These are phyloP conservation scores for Russula abietina DNA, from an alignment of 768 basidiomycete species.

Conservation along the genomic window DNA sequence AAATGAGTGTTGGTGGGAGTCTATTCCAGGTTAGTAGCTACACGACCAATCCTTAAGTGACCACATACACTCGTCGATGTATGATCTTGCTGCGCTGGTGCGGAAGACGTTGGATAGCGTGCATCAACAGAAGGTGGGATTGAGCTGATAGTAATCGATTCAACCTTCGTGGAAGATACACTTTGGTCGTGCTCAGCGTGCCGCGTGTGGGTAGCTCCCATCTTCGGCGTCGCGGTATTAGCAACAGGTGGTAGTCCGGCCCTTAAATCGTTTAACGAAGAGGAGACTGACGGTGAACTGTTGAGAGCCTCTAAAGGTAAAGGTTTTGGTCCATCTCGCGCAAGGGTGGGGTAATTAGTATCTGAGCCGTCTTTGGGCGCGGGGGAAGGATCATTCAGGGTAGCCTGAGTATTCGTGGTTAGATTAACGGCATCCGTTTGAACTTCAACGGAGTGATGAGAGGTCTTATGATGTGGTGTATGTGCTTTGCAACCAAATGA, in stretches of 20 bases:
- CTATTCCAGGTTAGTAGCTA: constrained; percentile 4
- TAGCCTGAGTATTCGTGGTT: constrained; percentile 14
- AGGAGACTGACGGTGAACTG: neutral
- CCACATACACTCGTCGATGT: constrained; percentile 12
- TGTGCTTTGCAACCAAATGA: constrained; percentile 8
- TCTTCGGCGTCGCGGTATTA: neutral
- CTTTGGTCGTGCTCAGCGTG: constrained; percentile 39
- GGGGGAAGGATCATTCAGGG: neutral
- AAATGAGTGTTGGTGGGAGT: neutral
- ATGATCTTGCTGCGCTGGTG: constrained; percentile 17
- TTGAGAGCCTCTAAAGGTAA: neutral
- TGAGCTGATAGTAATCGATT: constrained; percentile 41
- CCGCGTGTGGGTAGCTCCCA: neutral
- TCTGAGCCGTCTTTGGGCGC: neutral
- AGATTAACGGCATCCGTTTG: constrained; percentile 35
- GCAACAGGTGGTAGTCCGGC: neutral
- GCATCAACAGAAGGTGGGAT: constrained; percentile 25
- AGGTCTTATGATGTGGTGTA: neutral
- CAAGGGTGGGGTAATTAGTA: neutral
- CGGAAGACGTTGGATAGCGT: neutral
- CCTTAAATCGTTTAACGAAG: neutral
- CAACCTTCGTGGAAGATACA: constrained; percentile 59
- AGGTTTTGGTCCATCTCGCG: neutral
- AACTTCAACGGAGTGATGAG: constrained; percentile 40
- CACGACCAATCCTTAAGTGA: neutral